phyloP scores from a whole-genome alignment of 148 eudicot species.

The Persicaria maculosa region DNA sequence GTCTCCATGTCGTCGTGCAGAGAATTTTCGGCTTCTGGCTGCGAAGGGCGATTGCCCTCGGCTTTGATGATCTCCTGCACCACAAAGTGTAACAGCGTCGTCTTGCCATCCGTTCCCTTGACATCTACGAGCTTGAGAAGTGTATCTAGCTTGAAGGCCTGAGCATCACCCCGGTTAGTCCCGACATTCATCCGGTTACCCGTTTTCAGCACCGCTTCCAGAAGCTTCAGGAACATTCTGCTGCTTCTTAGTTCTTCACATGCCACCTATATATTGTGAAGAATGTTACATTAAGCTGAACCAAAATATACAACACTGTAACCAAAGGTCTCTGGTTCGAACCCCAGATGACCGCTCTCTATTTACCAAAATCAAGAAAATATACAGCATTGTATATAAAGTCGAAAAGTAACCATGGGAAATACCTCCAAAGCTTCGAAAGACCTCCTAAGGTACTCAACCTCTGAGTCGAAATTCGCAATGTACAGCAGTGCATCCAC shows the following conservation, averaged over 20 bases:
- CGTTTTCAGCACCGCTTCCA: conserved; percentile 83
- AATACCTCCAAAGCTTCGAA: conserved; percentile 73
- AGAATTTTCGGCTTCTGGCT: conserved; percentile 10
- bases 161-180: conserved; percentile 83
- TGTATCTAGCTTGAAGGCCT: conserved; percentile 89
- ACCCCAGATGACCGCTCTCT: too few relatives aligned
- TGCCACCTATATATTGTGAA: conserved; percentile 45
- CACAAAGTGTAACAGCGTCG: conserved; percentile 84
- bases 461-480: conserved; percentile 75
- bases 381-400: neutral
- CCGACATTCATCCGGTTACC: conserved; percentile 95
- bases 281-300: neutral
- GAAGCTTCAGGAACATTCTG: conserved; percentile 72
- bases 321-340: too few relatives aligned
- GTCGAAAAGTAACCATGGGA: neutral
- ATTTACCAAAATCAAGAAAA: too few relatives aligned
- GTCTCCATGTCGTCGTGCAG: conserved; percentile 45
- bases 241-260: conserved; percentile 74
- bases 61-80: conserved; percentile 76
- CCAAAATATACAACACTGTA: neutral
- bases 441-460: conserved; percentile 69
- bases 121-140: conserved; percentile 80
- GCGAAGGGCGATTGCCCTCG: conserved; percentile 45
- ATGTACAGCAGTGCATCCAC: conserved; percentile 85
- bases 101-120: conserved; percentile 78